Evolutionary conservation across 139 green algal genomes (phyloP), one percentile per base, ranked within the genome.

Genomic region (Chlamydomonas sphaeroides): DNA sequence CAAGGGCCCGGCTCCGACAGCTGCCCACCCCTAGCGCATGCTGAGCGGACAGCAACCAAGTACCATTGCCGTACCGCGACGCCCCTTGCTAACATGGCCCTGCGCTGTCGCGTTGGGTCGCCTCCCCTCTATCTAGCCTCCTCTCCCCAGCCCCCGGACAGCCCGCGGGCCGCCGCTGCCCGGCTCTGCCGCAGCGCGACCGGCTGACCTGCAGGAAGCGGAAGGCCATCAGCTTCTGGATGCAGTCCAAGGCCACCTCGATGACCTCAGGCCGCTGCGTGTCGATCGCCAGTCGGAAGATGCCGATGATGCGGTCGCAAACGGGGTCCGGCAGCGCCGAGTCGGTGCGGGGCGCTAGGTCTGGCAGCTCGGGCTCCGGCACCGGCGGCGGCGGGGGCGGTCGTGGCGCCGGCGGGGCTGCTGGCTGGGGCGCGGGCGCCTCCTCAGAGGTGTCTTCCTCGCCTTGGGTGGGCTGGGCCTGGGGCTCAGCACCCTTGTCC

Each of bases 221-320:
- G 79, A 96, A 94, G 6, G 95, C 92, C 3, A 99, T 91, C 56
- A 99, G 89, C 88, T 95, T 93, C 87, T 99, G 97, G 7, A 99
- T 82, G 49, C 91, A 94, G 89, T 98, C 95, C 72, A 99, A 84
- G 0, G 93, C 86, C 17, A 94, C 69, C 80, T 98, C 96, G 28
- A 97, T 89, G 49, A 98, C 84, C 65, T 89, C 78, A 8, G 93
- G 78, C 59, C 88, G 89, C 28, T 89, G 85, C 14, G 94, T 98
- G 42, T 94, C 91, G 3, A 98, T 84, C 7, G 93, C 92, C 59
- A 93, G 67, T 17, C 85, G 67, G 79, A 92, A 63, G 20, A 89
- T 68, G 18, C 30, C 84, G 17, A 92, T 26, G 28, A 89, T 59
- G 35, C 61, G 61, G 20, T 42, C 41, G 53, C 57, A 80, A 41